Evolutionary conservation across 306 rosid species (phyloP).

Genomic region (Boehmeria nivea): DNA sequence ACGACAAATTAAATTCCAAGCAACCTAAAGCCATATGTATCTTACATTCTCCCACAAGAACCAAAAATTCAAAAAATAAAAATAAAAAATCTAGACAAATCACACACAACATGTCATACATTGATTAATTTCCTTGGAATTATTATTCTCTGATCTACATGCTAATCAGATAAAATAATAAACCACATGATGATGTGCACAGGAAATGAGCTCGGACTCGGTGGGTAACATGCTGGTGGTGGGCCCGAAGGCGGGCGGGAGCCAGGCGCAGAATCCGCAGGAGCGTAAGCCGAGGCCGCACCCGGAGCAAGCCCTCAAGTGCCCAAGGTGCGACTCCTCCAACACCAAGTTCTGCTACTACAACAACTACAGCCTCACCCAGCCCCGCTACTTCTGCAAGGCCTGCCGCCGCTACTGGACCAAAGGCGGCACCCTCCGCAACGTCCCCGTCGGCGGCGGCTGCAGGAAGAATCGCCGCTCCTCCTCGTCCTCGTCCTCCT

Average conservation of each 20-base stretch:
- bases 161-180: too few relatives aligned
- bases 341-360: constrained; percentile 98
- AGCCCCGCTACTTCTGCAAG: constrained; percentile 96
- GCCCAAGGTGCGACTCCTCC: constrained; percentile 90
- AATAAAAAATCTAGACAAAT: too few relatives aligned
- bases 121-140: too few relatives aligned
- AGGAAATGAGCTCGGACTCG: constrained; percentile 75
- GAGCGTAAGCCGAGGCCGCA: constrained; percentile 61
- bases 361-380: constrained; percentile 92
- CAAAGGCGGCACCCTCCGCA: constrained; percentile 91
- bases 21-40: too few relatives aligned
- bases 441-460: constrained; percentile 98
- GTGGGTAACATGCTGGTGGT: constrained; percentile 64
- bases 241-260: background rate
- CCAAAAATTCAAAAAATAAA: too few relatives aligned
- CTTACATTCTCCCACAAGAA: too few relatives aligned
- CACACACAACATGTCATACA: too few relatives aligned
- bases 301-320: constrained; percentile 78
- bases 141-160: too few relatives aligned
- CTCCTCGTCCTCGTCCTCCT: constrained; percentile 38
- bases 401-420: constrained; percentile 98
- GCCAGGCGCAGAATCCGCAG: constrained; percentile 43
- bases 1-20: too few relatives aligned
- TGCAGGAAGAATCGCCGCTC: constrained; percentile 91
- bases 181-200: constrained; percentile 3